Evolutionary conservation across 352 stramenopile genomes (phyloP).

Genomic region (Chrysophaeum taylorii): DNA sequence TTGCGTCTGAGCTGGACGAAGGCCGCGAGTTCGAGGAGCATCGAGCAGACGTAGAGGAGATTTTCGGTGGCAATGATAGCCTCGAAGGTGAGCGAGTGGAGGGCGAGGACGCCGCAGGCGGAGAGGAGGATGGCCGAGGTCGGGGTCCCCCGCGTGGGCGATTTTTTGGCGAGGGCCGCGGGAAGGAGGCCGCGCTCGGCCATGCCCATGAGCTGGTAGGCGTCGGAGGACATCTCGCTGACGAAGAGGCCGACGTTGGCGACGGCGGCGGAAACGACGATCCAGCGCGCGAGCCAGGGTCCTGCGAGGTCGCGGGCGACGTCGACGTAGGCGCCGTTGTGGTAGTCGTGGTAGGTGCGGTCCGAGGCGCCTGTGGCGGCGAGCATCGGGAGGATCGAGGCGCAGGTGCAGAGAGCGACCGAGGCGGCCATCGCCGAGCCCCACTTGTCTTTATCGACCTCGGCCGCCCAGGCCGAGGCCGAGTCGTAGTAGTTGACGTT

Average conservation of each 20-base stretch:
- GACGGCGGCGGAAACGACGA: conserved; percentile 69
- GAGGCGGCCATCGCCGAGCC: conserved; percentile 68
- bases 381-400: conserved; percentile 77
- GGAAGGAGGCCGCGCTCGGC: conserved; percentile 72
- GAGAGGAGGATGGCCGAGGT: conserved; percentile 72
- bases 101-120: conserved; percentile 61
- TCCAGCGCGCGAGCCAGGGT: conserved; percentile 68
- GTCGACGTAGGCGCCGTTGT: conserved; percentile 74
- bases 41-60: conserved; percentile 73
- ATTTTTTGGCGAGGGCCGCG: conserved; percentile 58
- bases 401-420: conserved; percentile 61
- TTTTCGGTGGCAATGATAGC: conserved; percentile 78
- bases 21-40: conserved; percentile 74
- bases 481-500: conserved; percentile 88
- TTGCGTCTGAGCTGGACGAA: conserved; percentile 73
- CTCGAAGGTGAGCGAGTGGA: conserved; percentile 71
- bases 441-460: conserved; percentile 73
- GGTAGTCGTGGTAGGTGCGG: conserved; percentile 64
- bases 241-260: conserved; percentile 84
- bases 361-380: conserved; percentile 67
- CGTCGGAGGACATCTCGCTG: conserved; percentile 81
- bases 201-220: conserved; percentile 74
- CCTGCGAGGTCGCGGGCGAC: conserved; percentile 71
- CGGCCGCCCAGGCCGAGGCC: conserved; percentile 74
- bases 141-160: conserved; percentile 44